A percentile compares a stretch with the other conserved stretches of the same genome.
Conservation (phyloP, 1,284 basidiomycete genomes). For the Macrocystidia cucumis region DNA sequence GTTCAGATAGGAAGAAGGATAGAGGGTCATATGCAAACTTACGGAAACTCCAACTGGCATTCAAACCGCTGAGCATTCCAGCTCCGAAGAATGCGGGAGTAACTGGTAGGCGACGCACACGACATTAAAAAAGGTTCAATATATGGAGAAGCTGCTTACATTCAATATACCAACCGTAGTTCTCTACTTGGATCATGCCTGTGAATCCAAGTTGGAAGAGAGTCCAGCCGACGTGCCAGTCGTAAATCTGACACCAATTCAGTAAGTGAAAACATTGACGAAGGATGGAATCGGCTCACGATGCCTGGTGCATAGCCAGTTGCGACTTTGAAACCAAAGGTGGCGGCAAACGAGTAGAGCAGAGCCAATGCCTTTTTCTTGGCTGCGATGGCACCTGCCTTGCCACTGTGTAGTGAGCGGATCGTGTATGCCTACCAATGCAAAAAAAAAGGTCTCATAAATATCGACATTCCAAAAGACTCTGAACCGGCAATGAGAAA, state of each 20-base stretch:
- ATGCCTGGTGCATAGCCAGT: constrained; percentile 56
- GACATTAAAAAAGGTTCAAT: constrained; percentile 11
- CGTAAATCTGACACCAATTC: constrained; percentile 33
- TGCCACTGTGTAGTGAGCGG: constrained; percentile 50
- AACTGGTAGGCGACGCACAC: too few species aligned
- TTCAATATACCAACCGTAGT: constrained; percentile 48
- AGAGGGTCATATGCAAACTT: constrained; percentile 4
- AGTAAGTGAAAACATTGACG: constrained; percentile 1
- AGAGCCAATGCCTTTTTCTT: constrained; percentile 53
- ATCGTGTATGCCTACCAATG: constrained; percentile 45
- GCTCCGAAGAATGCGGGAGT: constrained; percentile 66
- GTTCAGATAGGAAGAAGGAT: not conserved
- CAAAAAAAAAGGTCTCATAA: constrained; percentile 1
- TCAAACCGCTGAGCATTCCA: constrained; percentile 61
- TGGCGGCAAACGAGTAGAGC: constrained; percentile 36
- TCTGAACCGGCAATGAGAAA: constrained; percentile 1
- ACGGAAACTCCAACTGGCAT: constrained; percentile 61
- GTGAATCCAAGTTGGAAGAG: constrained; percentile 56
- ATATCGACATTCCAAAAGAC: not conserved
- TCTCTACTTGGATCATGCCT: constrained; percentile 51
- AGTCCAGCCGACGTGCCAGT: constrained; percentile 67
- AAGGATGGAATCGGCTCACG: constrained; percentile 17
- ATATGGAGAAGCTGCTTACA: constrained; percentile 20
- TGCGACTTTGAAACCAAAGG: constrained; percentile 49
- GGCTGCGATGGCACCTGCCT: constrained; percentile 39